Evolutionary conservation across 306 rosid genomes (phyloP), one percentile per base, ranked within the genome.

Genomic region (Prunus davidiana): DNA sequence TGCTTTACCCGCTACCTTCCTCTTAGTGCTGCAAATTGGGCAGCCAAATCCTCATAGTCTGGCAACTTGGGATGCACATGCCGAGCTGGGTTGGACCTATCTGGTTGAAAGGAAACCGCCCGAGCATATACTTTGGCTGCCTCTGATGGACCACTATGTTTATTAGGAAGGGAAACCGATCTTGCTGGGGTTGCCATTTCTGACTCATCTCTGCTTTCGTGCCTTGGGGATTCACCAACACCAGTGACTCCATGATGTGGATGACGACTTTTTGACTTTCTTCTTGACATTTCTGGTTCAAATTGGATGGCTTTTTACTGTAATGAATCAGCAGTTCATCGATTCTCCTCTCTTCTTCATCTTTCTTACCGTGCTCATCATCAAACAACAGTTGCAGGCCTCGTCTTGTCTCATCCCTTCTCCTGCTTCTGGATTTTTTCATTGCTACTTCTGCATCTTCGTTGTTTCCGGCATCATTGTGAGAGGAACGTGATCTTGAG

Each of bases 21-120:
- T 82, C 88, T 92, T 81, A 95, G 72, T 54, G 97, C 93, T 3
- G 97, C 97, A 87, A 95, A 84, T 73, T 84, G 86, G 54, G 92
- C 92, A 69, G 96, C 91, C 83, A 95, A 81, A 84, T 90, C 97
- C 69, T 92, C 99, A 75, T 83, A 95, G 81, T 92, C 91, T 0
- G 97, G 99, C 73, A 95, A 79, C 60, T 95, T 95, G n/a, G 99
- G 99, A 81, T 95, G 99, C 76, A 95, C 99, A 13, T 92, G 97
- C 67, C 81, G 80, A 69, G 97, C 93, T 75, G 78, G 88, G 1
- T 57, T 81, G 67, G 89, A 86, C 67, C 88, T 60, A 78, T 89
- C 90, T 13, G 88, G 86, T 86, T 95, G 97, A 76, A 92, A 86
- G 62, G 99, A 85, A 76, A 93, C 87, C n/a, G 93, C 97, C 19